Evolutionary conservation across 441 rosid genomes (phyloP).

Genomic region (Gossypium gossypioides): DNA sequence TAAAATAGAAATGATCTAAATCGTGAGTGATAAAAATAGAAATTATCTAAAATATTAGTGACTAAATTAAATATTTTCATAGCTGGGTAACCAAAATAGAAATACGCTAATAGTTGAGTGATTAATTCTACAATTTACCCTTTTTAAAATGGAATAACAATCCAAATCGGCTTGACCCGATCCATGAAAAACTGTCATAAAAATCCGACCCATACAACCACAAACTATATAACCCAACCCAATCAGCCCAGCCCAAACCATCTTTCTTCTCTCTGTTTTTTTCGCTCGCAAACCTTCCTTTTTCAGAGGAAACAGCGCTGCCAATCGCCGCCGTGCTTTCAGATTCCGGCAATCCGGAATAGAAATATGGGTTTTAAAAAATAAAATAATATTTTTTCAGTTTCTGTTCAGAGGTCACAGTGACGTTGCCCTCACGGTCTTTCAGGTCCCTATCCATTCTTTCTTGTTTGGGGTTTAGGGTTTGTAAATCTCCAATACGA

Average conservation of each 20-base stretch:
- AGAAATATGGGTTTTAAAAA: background rate
- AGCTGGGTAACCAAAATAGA: no score
- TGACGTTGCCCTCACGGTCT: background rate
- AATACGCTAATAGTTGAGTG: no score
- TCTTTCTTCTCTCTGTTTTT: background rate
- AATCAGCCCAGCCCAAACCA: background rate
- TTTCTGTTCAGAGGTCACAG: background rate
- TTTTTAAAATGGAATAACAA: no score
- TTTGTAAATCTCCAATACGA: background rate
- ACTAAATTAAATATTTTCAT: no score
- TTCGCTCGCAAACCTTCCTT: background rate
- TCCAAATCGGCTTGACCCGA: no score
- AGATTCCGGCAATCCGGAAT: constrained; percentile 6
- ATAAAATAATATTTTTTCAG: background rate
- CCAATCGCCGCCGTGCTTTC: constrained; percentile 16
- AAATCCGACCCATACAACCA: background rate
- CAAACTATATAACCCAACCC: background rate
- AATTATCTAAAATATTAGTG: no score
- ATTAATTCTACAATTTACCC: no score
- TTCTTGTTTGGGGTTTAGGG: background rate
- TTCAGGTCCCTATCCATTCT: background rate
- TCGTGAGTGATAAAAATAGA: no score
- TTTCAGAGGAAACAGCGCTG: background rate
- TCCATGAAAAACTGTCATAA: background rate
- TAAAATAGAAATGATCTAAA: no score